Conservation (phyloP, 2,329 filamentous ascomycete species). For the Aspergillus versicolor region DNA sequence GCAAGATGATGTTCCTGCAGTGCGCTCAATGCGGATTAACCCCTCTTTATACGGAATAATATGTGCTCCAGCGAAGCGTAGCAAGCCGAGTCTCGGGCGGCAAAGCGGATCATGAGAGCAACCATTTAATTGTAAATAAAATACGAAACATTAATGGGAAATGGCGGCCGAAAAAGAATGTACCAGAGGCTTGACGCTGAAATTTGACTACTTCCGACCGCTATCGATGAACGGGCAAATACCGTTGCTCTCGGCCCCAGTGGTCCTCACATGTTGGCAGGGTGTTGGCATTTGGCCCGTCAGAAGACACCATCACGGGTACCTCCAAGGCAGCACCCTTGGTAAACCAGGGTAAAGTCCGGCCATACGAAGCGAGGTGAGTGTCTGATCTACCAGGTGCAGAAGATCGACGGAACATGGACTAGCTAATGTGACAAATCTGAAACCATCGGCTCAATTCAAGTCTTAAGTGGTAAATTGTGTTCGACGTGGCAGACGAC, state of each 20-base stretch:
- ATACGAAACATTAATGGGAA: not conserved
- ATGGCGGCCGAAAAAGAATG: not conserved
- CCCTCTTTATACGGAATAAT: not conserved
- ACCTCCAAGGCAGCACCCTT: not conserved
- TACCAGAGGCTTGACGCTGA: not conserved
- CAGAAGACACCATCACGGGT: conserved; percentile 15
- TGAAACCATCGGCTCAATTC: conserved; percentile 21
- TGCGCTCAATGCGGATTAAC: conserved; percentile 1
- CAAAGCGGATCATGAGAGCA: not conserved
- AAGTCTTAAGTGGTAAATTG: conserved; percentile 21
- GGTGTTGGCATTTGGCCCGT: not conserved
- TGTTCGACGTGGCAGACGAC: conserved; percentile 15
- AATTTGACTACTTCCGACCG: not conserved
- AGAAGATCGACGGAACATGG: not conserved
- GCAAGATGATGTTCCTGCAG: conserved; percentile 11
- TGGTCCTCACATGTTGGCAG: conserved; percentile 9
- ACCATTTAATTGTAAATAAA: not conserved
- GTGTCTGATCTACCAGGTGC: not conserved
- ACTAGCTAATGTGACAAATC: conserved; percentile 3
- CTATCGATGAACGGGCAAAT: not conserved
- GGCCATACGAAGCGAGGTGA: not conserved
- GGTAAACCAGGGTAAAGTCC: not conserved
- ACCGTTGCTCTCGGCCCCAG: not conserved
- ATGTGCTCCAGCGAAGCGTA: not conserved
- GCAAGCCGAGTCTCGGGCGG: not conserved